A percentile compares a stretch with the other conserved stretches of the same genome.
phyloP scores from a whole-genome alignment of 2,329 filamentous ascomycete genomes.

The Epichloe sp. region DNA sequence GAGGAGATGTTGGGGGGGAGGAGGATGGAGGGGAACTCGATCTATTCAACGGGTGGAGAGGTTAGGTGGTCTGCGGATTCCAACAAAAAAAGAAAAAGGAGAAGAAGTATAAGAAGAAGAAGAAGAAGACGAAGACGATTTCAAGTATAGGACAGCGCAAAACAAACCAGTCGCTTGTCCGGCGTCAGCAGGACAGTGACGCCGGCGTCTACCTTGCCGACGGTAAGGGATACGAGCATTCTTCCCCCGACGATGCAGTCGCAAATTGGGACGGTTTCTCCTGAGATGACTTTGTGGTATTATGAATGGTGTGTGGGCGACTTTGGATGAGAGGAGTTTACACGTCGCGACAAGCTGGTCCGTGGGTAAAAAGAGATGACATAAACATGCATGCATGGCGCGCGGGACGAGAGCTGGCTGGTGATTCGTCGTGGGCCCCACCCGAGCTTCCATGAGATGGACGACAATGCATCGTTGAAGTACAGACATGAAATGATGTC shows the following conservation, averaged over 20 bases:
- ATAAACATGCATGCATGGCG: too few relatives aligned
- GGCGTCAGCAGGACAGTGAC: conserved; percentile 93
- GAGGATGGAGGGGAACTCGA: conserved; percentile 96
- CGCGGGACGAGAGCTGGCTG: background rate
- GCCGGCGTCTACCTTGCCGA: conserved; percentile 98
- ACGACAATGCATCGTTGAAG: too few relatives aligned
- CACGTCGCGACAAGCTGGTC: too few relatives aligned
- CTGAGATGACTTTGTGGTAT: background rate
- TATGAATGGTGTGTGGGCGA: background rate
- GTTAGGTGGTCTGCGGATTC: background rate
- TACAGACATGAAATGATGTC: too few relatives aligned
- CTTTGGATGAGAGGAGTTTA: background rate
- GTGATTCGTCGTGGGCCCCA: background rate
- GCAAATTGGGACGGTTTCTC: background rate
- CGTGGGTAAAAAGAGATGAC: too few relatives aligned
- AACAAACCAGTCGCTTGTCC: conserved; percentile 76
- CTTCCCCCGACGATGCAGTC: conserved; percentile 6
- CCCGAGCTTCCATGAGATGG: background rate
- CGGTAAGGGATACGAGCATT: conserved; percentile 95
- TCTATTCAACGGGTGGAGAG: conserved; percentile 41
- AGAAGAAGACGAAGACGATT: background rate
- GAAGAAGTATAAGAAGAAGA: too few relatives aligned
- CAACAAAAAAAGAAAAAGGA: too few relatives aligned
- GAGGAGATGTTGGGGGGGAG: conserved; percentile 94
- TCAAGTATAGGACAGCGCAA: conserved; percentile 4